Conservation (phyloP, 106 monocot species). For the Posidonia australis region DNA sequence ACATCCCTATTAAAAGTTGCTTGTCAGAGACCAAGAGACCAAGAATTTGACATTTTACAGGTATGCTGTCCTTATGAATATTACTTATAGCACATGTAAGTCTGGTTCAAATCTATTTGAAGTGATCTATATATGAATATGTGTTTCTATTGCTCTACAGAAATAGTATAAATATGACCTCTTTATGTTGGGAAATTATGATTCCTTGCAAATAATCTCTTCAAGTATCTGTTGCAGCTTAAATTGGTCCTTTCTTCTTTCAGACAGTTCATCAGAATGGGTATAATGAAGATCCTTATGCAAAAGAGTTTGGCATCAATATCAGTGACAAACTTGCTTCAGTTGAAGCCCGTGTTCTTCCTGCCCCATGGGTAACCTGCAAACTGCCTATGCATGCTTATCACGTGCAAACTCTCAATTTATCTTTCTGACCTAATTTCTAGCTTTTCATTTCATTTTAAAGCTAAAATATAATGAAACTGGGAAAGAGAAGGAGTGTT, state of each 20-base stretch:
- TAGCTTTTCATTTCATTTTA: background rate
- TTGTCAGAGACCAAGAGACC: conserved; percentile 84
- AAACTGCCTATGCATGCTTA: background rate
- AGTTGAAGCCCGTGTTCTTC: conserved; percentile 85
- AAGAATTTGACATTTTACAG: conserved; percentile 73
- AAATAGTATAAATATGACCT: too few species aligned
- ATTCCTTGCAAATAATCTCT: too few species aligned
- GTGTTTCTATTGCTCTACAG: too few species aligned
- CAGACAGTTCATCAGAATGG: conserved; percentile 79
- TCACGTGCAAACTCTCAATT: too few species aligned
- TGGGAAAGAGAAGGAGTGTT: conserved; percentile 86
- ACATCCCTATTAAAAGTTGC: conserved; percentile 87
- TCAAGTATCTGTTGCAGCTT: background rate
- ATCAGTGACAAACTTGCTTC: conserved; percentile 61
- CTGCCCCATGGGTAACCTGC: conserved; percentile 76
- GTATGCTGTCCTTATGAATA: conserved; percentile 9
- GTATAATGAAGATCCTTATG: conserved; percentile 74
- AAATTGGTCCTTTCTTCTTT: background rate
- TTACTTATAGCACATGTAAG: too few species aligned
- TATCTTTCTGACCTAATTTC: background rate
- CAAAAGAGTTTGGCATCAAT: conserved; percentile 77
- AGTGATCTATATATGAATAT: too few species aligned
- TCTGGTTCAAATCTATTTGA: too few species aligned
- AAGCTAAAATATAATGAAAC: conserved; percentile 79
- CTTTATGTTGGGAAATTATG: too few species aligned